Evolutionary conservation across 2,329 filamentous ascomycete genomes (phyloP).

Genomic region (Aspergillus sp.): DNA sequence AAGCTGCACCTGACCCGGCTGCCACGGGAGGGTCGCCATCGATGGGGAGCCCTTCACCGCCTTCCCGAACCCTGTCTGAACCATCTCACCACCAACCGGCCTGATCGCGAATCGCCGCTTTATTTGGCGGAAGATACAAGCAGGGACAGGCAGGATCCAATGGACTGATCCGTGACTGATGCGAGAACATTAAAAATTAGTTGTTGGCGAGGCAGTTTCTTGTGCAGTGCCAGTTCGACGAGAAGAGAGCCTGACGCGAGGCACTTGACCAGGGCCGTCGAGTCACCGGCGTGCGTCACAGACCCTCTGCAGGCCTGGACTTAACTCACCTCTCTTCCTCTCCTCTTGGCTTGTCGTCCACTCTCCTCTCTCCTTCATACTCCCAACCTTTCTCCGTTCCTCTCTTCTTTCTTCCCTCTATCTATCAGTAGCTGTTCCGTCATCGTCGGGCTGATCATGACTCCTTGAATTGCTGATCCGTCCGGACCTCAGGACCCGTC

Average conservation of each 20-base stretch:
- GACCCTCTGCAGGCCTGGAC: constrained; percentile 17
- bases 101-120: constrained; percentile 1
- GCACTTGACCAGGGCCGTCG: constrained; percentile 30
- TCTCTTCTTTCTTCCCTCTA: constrained; percentile 13
- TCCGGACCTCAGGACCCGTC: constrained; percentile 29
- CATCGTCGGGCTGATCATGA: constrained; percentile 19
- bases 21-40: background rate
- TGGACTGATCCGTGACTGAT: background rate
- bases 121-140: background rate
- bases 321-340: constrained; percentile 12
- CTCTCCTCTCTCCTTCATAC: constrained; percentile 18
- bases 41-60: background rate
- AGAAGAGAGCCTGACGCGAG: constrained; percentile 15
- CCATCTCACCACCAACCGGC: constrained; percentile 2
- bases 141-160: background rate
- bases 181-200: background rate
- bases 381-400: constrained; percentile 9
- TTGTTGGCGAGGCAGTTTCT: background rate
- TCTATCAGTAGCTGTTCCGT: background rate
- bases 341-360: constrained; percentile 17
- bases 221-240: background rate
- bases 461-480: constrained; percentile 24
- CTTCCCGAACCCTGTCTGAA: background rate
- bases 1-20: constrained; percentile 3
- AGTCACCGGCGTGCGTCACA: constrained; percentile 48